A percentile compares a stretch with the other conserved stretches of the same genome.
Conservation (phyloP, 352 stramenopile species). For the Phytopythium vexans region DNA sequence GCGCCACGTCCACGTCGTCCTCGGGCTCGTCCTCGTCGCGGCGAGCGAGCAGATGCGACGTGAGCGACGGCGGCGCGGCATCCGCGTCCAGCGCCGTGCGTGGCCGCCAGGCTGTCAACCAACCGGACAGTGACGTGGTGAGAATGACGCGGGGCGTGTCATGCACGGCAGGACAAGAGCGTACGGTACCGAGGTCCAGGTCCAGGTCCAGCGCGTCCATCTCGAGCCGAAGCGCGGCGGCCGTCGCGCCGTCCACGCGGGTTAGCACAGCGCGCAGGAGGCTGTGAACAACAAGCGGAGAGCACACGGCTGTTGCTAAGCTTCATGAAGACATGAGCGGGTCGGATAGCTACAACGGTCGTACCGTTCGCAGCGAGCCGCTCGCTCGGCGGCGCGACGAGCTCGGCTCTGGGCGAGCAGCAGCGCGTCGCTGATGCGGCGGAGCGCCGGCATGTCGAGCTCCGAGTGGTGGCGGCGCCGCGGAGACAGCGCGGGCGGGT, state of each 20-base stretch:
- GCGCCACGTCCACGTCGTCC: constrained; percentile 12
- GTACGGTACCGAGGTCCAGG: too few species aligned
- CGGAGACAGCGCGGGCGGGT: constrained; percentile 5
- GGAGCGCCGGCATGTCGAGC: constrained; percentile 54
- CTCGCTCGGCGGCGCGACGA: constrained; percentile 49
- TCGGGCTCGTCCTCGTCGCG: constrained; percentile 6
- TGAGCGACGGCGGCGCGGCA: constrained; percentile 11
- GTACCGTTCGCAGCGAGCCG: constrained; percentile 64
- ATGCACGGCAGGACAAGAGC: background rate
- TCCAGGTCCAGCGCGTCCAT: constrained; percentile 3
- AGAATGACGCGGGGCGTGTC: background rate
- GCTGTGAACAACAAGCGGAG: constrained; percentile 2
- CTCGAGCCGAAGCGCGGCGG: constrained; percentile 14
- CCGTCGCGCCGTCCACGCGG: constrained; percentile 17
- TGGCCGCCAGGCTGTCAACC: constrained; percentile 9
- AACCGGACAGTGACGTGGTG: background rate
- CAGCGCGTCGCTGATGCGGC: constrained; percentile 64
- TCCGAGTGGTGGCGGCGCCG: constrained; percentile 40
- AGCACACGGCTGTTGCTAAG: background rate
- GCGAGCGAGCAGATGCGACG: constrained; percentile 3
- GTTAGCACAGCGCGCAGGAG: constrained; percentile 22
- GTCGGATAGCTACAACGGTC: constrained; percentile 4
- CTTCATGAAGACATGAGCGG: background rate
- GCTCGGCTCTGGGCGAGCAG: constrained; percentile 71
- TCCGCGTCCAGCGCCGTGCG: constrained; percentile 3